phyloP scores from a whole-genome alignment of 164 flowering plant genomes.

The Sedum album region DNA sequence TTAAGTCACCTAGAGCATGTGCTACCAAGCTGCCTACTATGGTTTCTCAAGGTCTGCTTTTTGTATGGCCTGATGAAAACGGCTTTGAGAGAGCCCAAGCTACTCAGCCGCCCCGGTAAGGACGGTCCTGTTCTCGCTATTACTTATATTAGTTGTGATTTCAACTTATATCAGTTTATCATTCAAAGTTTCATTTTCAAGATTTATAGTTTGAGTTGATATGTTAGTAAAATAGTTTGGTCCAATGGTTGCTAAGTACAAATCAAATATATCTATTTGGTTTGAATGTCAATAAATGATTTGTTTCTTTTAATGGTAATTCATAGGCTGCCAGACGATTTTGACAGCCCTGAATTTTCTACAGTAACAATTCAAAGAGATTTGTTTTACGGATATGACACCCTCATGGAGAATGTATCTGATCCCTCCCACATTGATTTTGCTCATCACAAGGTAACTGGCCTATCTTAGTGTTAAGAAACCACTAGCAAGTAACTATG shows the following conservation, averaged over 20 bases:
- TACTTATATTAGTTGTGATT: not conserved
- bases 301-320: constrained; percentile 8
- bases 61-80: constrained; percentile 98
- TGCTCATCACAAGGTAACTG: constrained; percentile 86
- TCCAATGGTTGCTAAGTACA: not conserved
- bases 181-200: not conserved
- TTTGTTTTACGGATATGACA: constrained; percentile 90
- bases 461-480: not conserved
- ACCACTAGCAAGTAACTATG: no score
- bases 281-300: not conserved
- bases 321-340: constrained; percentile 83
- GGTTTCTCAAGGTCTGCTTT: constrained; percentile 92
- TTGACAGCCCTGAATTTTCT: constrained; percentile 74
- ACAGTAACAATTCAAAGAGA: constrained; percentile 90
- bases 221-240: not conserved
- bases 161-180: not conserved
- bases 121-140: not conserved
- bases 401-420: constrained; percentile 98
- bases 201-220: not conserved
- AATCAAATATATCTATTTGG: not conserved
- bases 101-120: constrained; percentile 67
- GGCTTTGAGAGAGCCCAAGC: constrained; percentile 78
- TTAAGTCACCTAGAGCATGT: constrained; percentile 73
- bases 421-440: constrained; percentile 99
- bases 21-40: constrained; percentile 69